Evolutionary conservation across 2,329 filamentous ascomycete genomes (phyloP).

Genomic region (Pestalotiopsis sp.): DNA sequence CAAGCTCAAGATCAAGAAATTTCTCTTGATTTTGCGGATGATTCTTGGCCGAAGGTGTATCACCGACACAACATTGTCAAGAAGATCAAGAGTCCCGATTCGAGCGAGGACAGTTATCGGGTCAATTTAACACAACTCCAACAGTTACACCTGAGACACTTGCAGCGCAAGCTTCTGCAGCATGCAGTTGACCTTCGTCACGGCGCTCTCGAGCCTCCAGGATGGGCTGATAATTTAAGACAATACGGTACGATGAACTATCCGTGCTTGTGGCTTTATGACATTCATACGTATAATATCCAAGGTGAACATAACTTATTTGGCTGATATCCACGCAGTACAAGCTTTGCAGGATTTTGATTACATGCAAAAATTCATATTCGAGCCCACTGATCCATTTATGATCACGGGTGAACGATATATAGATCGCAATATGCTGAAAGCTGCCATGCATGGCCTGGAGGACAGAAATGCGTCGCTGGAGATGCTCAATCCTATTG

Average conservation of each 20-base stretch:
- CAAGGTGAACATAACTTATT: no score
- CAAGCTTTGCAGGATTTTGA: constrained; percentile 20
- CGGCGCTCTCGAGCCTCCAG: background rate
- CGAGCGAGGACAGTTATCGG: background rate
- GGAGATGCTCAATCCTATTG: background rate
- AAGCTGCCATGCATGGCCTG: background rate
- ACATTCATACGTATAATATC: no score
- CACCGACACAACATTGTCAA: background rate
- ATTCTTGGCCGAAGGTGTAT: background rate
- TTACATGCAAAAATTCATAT: constrained; percentile 18
- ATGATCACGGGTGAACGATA: constrained; percentile 16
- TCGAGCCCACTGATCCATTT: constrained; percentile 14
- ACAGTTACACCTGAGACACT: constrained; percentile 14
- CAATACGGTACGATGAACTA: background rate
- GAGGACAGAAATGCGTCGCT: background rate
- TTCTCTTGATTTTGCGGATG: background rate
- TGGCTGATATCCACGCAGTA: background rate
- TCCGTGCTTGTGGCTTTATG: no score
- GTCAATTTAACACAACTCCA: constrained; percentile 19
- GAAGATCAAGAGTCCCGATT: background rate
- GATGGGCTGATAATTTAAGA: constrained; percentile 8
- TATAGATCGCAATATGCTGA: constrained; percentile 14
- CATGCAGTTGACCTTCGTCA: constrained; percentile 1
- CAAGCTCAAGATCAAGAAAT: no score
- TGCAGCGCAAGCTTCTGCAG: constrained; percentile 15